Evolutionary conservation across 2,329 filamentous ascomycete species (phyloP).

Genomic region (Pezicula radicicola): DNA sequence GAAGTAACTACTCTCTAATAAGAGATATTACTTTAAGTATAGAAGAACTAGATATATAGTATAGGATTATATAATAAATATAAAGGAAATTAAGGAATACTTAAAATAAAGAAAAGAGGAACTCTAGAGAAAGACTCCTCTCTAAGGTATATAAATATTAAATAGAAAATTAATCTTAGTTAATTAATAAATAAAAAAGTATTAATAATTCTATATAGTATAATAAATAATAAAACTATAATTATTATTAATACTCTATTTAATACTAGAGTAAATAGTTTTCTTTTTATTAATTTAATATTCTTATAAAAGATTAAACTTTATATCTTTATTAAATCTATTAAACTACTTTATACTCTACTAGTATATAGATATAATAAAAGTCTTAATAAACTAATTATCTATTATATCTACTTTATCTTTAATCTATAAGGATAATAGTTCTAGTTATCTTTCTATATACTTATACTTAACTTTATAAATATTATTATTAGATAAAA

Average conservation of each 20-base stretch:
- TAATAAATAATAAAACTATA: neutral
- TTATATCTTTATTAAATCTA: no score
- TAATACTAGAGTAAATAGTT: neutral
- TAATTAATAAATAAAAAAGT: no score
- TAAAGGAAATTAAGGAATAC: no score
- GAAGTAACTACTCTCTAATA: no score
- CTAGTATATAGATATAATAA: neutral
- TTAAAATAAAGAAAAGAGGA: neutral
- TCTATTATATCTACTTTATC: neutral
- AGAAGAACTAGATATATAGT: no score
- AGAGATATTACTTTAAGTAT: no score
- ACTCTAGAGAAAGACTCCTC: neutral
- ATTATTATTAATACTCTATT: neutral
- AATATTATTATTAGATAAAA: neutral
- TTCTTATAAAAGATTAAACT: no score
- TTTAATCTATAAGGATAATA: neutral
- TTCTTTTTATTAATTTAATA: no score
- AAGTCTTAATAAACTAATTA: neutral
- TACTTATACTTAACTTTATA: neutral
- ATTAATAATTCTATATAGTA: neutral
- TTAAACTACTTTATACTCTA: neutral
- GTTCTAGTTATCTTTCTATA: neutral
- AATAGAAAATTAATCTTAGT: no score
- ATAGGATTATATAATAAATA: no score
- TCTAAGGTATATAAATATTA: no score